phyloP scores from a whole-genome alignment of 1,284 basidiomycete genomes.

The Heliocybe sulcata region DNA sequence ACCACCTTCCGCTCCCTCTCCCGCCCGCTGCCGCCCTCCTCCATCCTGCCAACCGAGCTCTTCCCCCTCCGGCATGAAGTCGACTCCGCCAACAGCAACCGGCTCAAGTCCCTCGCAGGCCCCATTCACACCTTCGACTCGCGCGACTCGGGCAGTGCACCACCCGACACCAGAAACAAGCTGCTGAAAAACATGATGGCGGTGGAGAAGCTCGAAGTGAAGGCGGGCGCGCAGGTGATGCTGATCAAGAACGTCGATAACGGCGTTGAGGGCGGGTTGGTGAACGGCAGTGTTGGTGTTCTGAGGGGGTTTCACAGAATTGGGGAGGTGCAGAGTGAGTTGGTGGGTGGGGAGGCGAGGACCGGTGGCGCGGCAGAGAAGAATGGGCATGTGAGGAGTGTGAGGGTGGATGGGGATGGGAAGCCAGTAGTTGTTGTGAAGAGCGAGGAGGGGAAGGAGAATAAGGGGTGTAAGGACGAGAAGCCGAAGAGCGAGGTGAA shows the following conservation, averaged over 20 bases:
- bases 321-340: slow-evolving; percentile 17
- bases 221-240: slow-evolving; percentile 49
- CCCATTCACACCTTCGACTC: slow-evolving; percentile 9
- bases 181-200: slow-evolving; percentile 75
- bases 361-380: slow-evolving; percentile 11
- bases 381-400: slow-evolving; percentile 17
- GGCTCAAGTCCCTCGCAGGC: slow-evolving; percentile 19
- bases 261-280: slow-evolving; percentile 40
- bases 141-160: slow-evolving; percentile 14
- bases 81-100: slow-evolving; percentile 44
- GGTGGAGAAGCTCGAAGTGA: slow-evolving; percentile 50
- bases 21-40: slow-evolving; percentile 29
- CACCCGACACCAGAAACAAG: slow-evolving; percentile 44
- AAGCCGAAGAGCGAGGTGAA: slow-evolving; percentile 7
- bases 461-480: slow-evolving; percentile 14
- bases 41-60: slow-evolving; percentile 50
- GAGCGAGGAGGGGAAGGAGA: slow-evolving; percentile 21
- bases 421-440: slow-evolving; percentile 16
- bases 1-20: slow-evolving; percentile 38
- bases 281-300: slow-evolving; percentile 70
- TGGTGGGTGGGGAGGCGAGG: slow-evolving; percentile 5
- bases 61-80: slow-evolving; percentile 65
- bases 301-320: slow-evolving; percentile 43
- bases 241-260: slow-evolving; percentile 79
- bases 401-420: slow-evolving; percentile 26